Evolutionary conservation across 2,329 filamentous ascomycete species (phyloP), one percentile per base, ranked within the genome.

Genomic region (Venturia effusa): DNA sequence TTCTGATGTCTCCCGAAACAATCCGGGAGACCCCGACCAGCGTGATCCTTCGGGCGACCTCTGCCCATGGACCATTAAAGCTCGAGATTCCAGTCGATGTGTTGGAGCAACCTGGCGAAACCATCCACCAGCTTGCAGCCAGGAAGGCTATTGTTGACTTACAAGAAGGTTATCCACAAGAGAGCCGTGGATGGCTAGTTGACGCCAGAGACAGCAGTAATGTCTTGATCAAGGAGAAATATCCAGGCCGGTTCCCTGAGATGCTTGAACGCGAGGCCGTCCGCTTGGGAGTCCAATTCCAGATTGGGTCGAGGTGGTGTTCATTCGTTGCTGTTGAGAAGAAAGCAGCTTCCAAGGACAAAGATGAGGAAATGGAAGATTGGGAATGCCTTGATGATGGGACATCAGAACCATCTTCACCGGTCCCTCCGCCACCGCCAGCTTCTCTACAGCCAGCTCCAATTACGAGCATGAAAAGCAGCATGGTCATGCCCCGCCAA

Each of bases 101-200:
- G 2, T 72, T 83, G 0, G 67, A 77, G 0, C 70, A 74, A 0
- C 77, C 75, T 39, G 79, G 78, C 2, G 74, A 83, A 61, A 87
- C 82, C 0, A 82, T 90, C 51, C 88, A 91, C 70, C 85, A 88
- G 68, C 83, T 92, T 0, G 87, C 87, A 0, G 87, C 86, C 0
- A 83, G 84, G 63, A 89, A 87, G 71, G 84, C 85, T 1, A 79
- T 87, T 19, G 78, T 83, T 59, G 88, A 91, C 67, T 80, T 92
- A 0, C 88, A 92, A 72, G 82, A 89, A 70, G 83, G 84, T 0
- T 19, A 45, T 45, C 41, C 41, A n/a, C 4, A 45, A 6, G 41
- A 45, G 15, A 45, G 41, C 48, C 80, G 86, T 30, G 88, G 88
- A 15, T 90, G 88, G 86, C 69, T 79, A 1, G 64, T 67, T 8